Base-by-base conservation (phyloP, 1,139 yeast species). In the Suhomyces panamericanus region DNA sequence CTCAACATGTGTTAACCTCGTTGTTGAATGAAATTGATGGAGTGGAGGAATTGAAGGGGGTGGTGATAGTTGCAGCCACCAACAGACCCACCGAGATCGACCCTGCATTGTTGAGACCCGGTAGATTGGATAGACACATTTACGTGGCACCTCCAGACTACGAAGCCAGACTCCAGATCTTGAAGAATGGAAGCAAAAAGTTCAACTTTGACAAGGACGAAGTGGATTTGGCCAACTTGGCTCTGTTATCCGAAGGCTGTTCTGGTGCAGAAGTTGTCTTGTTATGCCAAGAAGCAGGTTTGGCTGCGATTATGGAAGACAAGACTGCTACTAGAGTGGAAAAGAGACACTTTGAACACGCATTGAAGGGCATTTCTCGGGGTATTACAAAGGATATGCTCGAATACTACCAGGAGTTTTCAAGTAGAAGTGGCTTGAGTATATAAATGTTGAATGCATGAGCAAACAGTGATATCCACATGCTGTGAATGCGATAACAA, bases 211-310 rank as follows among this genome's bases (percentile, higher is more conserved):
- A 72, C 2, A 51, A 73, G 1, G 67, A 62, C 4, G 62, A 66
- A 8, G 71, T 64, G 2, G 74, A 70, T 32, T 68, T 85, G n/a
- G 67, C 70, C 5, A 62, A 61, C n/a, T 67, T 87, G n/a, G 88
- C 91, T 0, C 58, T 50, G 2, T 55, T 63, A 13, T 87, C 96
- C 0, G 93, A 86, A 0, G 98, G 98, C 0, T 90, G 96, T 57
- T 89, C 97, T 0, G 99, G 99, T 36, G 97, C 99, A 0, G 99
- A 93, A 63, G 90, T 93, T 29, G 95, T 91, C 0, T 75, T 90
- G 33, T 65, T 91, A 22, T 88, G 97, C 56, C 98, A 91, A 61
- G 98, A 93, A 62, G 96, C 98, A 0, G 99, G 99, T 2, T 69
- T 93, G 29, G 80, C 87, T 10, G 97, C 98, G 0, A 85, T 93